phyloP scores from a whole-genome alignment of 106 monocot species.

The Ottelia alismoides region DNA sequence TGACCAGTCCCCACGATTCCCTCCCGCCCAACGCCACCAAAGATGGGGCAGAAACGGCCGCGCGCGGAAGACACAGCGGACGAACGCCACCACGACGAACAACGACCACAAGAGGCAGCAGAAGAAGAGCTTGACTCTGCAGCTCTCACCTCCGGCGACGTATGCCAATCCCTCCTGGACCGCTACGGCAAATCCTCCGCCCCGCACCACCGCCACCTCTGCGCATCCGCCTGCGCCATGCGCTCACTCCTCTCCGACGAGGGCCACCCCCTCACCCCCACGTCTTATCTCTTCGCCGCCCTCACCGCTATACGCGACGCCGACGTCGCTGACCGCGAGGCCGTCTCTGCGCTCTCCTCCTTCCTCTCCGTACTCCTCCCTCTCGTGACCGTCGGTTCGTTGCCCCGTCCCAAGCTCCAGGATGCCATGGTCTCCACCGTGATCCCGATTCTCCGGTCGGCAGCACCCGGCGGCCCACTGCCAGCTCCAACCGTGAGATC shows the following conservation, averaged over 20 bases:
- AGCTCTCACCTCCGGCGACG: too few relatives aligned
- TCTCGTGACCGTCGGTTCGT: conserved; percentile 7
- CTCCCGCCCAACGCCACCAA: too few relatives aligned
- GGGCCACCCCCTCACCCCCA: conserved; percentile 51
- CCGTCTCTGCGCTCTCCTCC: conserved; percentile 28
- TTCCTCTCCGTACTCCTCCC: conserved; percentile 51
- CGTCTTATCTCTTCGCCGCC: conserved; percentile 73
- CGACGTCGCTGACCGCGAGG: conserved; percentile 16
- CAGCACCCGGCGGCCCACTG: neutral
- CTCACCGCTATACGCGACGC: conserved; percentile 35
- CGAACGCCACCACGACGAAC: too few relatives aligned
- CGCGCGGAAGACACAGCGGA: too few relatives aligned
- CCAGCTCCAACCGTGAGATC: conserved; percentile 51
- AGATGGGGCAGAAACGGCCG: too few relatives aligned
- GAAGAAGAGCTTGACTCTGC: too few relatives aligned
- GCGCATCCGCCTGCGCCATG: conserved; percentile 81
- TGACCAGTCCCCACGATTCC: too few relatives aligned
- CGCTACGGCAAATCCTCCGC: conserved; percentile 71
- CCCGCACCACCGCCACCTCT: conserved; percentile 89
- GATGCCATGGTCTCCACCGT: conserved; percentile 34
- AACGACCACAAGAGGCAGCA: too few relatives aligned
- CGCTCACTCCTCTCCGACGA: conserved; percentile 67
- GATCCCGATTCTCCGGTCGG: conserved; percentile 8
- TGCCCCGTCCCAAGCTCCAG: conserved; percentile 29
- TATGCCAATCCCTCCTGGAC: conserved; percentile 52